phyloP scores from a whole-genome alignment of 306 rosid species.

The Prunus mira region DNA sequence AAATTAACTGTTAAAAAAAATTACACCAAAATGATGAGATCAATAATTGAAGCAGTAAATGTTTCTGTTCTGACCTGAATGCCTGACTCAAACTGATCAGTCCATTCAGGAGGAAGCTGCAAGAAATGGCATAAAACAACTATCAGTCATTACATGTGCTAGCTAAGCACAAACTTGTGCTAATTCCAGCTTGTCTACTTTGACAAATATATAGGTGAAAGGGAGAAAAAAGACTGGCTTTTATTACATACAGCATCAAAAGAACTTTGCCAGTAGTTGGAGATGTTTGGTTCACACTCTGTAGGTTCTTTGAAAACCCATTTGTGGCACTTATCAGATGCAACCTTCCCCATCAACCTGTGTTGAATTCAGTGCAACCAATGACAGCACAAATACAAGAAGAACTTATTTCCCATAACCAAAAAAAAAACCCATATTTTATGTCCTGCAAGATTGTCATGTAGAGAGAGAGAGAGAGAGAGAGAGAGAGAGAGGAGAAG shows the following conservation, averaged over 20 bases:
- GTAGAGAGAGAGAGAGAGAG: background rate
- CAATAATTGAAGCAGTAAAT: conserved; percentile 12
- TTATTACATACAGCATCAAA: conserved; percentile 85
- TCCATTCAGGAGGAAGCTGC: conserved; percentile 99
- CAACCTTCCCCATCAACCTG: conserved; percentile 99
- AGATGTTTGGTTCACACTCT: conserved; percentile 92
- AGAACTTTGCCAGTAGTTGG: conserved; percentile 99
- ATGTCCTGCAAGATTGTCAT: background rate
- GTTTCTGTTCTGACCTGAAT: conserved; percentile 74
- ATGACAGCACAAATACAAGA: conserved; percentile 17
- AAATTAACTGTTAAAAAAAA: conserved; percentile 10
- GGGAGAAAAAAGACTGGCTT: background rate
- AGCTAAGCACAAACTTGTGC: conserved; percentile 12
- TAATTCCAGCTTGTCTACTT: background rate
- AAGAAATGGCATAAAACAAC: conserved; percentile 47
- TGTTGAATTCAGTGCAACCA: conserved; percentile 21
- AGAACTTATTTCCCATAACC: background rate
- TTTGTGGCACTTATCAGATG: conserved; percentile 99
- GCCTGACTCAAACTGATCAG: conserved; percentile 96
- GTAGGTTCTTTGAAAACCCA: conserved; percentile 99
- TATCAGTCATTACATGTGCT: conserved; percentile 28
- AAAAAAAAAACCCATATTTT: too few species aligned
- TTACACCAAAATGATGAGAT: background rate
- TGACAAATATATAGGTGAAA: background rate
- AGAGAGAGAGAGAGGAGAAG: background rate